phyloP scores from a whole-genome alignment of 2,329 filamentous ascomycete genomes.

The Helminthosporium solani region DNA sequence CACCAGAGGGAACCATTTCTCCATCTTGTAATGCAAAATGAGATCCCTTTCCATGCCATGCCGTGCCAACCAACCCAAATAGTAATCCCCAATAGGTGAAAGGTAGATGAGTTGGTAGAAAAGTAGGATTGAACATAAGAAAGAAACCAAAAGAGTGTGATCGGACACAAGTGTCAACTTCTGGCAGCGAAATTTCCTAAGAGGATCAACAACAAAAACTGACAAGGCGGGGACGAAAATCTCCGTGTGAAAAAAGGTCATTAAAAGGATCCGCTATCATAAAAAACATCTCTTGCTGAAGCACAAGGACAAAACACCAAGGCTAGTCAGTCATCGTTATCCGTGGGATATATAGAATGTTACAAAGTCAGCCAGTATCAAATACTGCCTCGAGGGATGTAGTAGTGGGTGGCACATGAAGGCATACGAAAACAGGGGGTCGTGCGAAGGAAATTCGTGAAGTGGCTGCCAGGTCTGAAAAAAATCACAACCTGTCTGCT shows the following conservation, averaged over 20 bases:
- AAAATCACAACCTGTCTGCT: not conserved
- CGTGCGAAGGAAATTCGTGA: constrained; percentile 2
- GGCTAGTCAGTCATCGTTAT: not conserved
- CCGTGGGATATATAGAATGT: not conserved
- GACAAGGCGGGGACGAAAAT: too few relatives aligned
- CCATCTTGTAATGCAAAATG: not conserved
- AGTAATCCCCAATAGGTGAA: not conserved
- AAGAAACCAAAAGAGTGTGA: constrained; percentile 7
- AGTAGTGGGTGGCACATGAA: not conserved
- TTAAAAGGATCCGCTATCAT: constrained; percentile 6
- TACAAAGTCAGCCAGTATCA: not conserved
- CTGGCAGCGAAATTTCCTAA: not conserved
- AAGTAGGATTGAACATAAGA: constrained; percentile 2
- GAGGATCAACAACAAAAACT: not conserved
- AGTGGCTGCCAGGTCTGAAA: not conserved
- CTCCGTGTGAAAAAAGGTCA: not conserved
- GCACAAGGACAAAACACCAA: constrained; percentile 1
- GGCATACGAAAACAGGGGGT: not conserved
- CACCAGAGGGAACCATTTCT: not conserved
- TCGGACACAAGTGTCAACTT: not conserved
- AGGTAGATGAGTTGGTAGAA: not conserved
- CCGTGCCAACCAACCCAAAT: not conserved
- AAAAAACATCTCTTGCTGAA: constrained; percentile 4
- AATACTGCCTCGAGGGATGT: not conserved
- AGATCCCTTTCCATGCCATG: not conserved